Evolutionary conservation across 2,329 filamentous ascomycete species (phyloP).

Genomic region (Xylaria sp.): DNA sequence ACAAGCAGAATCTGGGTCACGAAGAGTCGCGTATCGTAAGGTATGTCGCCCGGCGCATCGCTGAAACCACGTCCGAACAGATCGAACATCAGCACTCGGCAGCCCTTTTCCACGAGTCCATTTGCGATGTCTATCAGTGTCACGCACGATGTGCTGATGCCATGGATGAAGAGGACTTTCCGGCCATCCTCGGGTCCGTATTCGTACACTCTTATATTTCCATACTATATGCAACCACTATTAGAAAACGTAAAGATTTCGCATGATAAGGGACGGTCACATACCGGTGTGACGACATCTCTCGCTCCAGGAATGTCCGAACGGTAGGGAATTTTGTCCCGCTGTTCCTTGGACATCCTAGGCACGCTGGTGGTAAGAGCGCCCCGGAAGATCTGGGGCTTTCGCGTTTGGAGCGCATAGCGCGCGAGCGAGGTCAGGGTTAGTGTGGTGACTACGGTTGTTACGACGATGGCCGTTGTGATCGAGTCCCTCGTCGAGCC

Average conservation of each 20-base stretch:
- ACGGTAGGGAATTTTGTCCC: slow-evolving; percentile 49
- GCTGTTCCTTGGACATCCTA: slow-evolving; percentile 33
- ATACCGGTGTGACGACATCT: slow-evolving; percentile 63
- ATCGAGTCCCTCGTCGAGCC: slow-evolving; percentile 23
- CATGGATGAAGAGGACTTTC: slow-evolving; percentile 74
- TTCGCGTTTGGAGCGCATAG: slow-evolving; percentile 38
- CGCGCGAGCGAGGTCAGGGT: slow-evolving; percentile 35
- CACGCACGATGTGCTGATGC: slow-evolving; percentile 77
- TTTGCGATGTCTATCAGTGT: slow-evolving; percentile 63
- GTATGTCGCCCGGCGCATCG: slow-evolving; percentile 58
- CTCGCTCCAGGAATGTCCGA: slow-evolving; percentile 67
- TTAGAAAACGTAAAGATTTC: neutral
- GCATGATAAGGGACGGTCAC: slow-evolving; percentile 18
- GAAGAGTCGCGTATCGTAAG: slow-evolving; percentile 70
- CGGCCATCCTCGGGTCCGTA: slow-evolving; percentile 69
- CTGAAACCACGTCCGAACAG: slow-evolving; percentile 65
- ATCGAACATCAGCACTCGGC: slow-evolving; percentile 75
- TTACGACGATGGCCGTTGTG: slow-evolving; percentile 34
- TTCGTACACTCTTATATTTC: slow-evolving; percentile 73
- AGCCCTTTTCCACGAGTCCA: slow-evolving; percentile 61
- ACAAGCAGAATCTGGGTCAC: slow-evolving; percentile 65
- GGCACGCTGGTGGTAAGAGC: slow-evolving; percentile 41
- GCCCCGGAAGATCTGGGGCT: slow-evolving; percentile 38
- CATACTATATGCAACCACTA: slow-evolving; percentile 46
- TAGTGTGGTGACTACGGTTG: slow-evolving; percentile 40